Evolutionary conservation across 768 basidiomycete species (phyloP).

Genomic region (Lyophyllum semitale): DNA sequence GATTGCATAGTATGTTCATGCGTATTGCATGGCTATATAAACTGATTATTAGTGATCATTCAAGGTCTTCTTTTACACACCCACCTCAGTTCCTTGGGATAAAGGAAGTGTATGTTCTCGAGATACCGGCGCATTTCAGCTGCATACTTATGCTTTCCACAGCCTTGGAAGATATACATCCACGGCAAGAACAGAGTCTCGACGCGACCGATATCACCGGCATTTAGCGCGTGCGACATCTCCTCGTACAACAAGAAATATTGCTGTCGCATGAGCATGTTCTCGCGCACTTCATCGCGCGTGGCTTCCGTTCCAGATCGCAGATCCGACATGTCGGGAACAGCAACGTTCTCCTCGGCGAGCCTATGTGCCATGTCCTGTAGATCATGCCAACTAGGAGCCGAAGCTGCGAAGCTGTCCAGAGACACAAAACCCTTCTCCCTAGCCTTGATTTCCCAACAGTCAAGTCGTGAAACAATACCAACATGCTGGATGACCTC

Average conservation of each 20-base stretch:
- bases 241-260: constrained; percentile 32
- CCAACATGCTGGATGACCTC: constrained; percentile 27
- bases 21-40: constrained; percentile 21
- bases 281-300: constrained; percentile 23
- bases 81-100: constrained; percentile 5
- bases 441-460: constrained; percentile 24
- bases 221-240: constrained; percentile 25
- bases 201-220: constrained; percentile 29
- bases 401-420: constrained; percentile 27
- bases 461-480: constrained; percentile 21
- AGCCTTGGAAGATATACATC: constrained; percentile 28
- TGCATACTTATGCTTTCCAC: constrained; percentile 36
- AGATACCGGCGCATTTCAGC: constrained; percentile 26
- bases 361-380: constrained; percentile 18
- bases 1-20: constrained; percentile 36
- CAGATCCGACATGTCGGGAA: neutral
- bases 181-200: constrained; percentile 26
- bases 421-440: constrained; percentile 9
- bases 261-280: constrained; percentile 27
- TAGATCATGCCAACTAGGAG: constrained; percentile 29
- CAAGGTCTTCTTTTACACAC: neutral
- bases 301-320: constrained; percentile 5
- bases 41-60: neutral
- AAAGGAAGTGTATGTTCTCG: constrained; percentile 19
- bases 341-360: constrained; percentile 18